These are phyloP conservation scores for Monosporozyma servazzii DNA, from an alignment of 805 yeast species.

Conservation along the genomic window DNA sequence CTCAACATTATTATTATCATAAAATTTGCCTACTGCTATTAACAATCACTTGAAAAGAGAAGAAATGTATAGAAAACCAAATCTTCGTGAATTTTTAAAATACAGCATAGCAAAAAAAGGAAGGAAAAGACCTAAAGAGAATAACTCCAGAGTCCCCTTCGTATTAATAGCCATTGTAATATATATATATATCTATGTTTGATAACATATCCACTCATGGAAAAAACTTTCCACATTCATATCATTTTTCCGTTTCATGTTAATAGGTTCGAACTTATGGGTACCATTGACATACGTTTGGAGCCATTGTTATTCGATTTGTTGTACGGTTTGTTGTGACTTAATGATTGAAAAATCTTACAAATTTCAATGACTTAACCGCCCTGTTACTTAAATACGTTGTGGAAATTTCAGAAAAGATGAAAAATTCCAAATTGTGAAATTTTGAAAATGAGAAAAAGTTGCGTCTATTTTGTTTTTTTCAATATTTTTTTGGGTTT, in stretches of 20 bases:
- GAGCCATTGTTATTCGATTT: slow-evolving; percentile 49
- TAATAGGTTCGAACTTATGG: slow-evolving; percentile 1
- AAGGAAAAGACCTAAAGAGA: background rate
- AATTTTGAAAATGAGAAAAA: background rate
- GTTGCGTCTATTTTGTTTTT: background rate
- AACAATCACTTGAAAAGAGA: slow-evolving; percentile 27
- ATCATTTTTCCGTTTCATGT: background rate
- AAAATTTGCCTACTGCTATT: slow-evolving; percentile 31
- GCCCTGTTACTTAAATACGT: background rate
- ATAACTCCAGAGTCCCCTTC: background rate
- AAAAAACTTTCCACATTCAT: background rate
- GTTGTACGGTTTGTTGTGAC: background rate
- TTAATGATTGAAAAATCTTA: background rate
- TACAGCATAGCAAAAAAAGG: slow-evolving; percentile 19
- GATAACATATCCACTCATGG: background rate
- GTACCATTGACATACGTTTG: slow-evolving; percentile 63
- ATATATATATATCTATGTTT: background rate
- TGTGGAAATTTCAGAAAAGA: background rate
- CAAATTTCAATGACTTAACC: background rate
- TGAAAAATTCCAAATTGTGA: background rate
- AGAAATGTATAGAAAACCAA: background rate
- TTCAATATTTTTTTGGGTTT: no score
- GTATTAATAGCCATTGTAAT: background rate
- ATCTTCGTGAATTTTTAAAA: slow-evolving; percentile 24
- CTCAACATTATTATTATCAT: slow-evolving; percentile 7